Base-by-base conservation (phyloP, 768 basidiomycete genomes). In the Holtermanniella nyarrowii region DNA sequence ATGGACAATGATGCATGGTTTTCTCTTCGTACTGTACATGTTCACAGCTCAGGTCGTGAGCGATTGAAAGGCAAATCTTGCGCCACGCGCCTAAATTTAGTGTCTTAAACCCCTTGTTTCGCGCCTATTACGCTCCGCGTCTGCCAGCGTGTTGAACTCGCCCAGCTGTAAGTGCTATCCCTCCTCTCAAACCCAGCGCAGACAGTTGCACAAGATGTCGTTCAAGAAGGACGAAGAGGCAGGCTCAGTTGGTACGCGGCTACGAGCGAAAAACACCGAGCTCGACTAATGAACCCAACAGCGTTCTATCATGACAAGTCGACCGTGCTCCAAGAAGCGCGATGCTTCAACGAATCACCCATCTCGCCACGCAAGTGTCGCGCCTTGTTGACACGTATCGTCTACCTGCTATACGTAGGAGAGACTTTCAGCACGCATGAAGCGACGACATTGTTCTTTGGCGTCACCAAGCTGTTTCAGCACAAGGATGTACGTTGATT, bases 261-360 rank as follows among this genome's bases (percentile, higher is more conserved):
- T 88, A 72, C 60, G 50, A 49, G 11, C n/a, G 16, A 21, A 48
- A 43, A 51, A 4, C 44, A 48, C 11, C 44, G 37, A n/a, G n/a
- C n/a, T n/a, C n/a, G n/a, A n/a, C 46, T 44, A 44, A 5, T 40
- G 22, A 46, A 24, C 20, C 18, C 46, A 22, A 3, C 59, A 64
- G 64, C 69, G 48, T 71, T 70, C 61, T 71, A 68, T 55, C 70
- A 73, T 75, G 93, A 96, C 78, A 97, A 97, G 74, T 91, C 88
- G 20, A 95, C 93, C 0, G 85, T 97, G 59, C 86, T 97, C 61
- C 95, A 97, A 73, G 95, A 99, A 73, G 91, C 95, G 54, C 83
- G 95, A 60, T 86, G 90, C 53, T 99, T 99, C 82, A 97, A 99
- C 75, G 93, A 97, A 69, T 95, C 93, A 16, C 95, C 95, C 54